A percentile compares a stretch with the other conserved stretches of the same genome.
Conservation (phyloP, 1,139 yeast genomes). For the Hemisphaericaspora lyxosophila region DNA sequence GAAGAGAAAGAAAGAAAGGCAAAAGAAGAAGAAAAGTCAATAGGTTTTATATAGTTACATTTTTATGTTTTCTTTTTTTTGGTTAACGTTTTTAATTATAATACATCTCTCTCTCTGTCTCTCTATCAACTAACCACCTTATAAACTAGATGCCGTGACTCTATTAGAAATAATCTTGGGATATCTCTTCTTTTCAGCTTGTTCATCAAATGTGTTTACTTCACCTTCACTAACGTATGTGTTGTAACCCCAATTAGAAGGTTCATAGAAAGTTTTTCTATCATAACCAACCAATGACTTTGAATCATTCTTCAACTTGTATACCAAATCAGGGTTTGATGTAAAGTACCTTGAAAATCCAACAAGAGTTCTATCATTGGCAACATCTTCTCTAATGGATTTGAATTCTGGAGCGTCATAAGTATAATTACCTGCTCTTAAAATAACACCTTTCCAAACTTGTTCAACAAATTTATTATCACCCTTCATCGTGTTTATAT, state of each 20-base stretch:
- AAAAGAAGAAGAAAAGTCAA: not conserved
- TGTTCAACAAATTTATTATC: constrained; percentile 38
- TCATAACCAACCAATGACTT: constrained; percentile 33
- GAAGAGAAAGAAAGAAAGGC: constrained; percentile 1
- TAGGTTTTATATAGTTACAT: not conserved
- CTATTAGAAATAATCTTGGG: constrained; percentile 11
- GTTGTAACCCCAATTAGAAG: constrained; percentile 27
- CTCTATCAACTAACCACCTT: too few relatives aligned
- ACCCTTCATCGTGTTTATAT: constrained; percentile 12
- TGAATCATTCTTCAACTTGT: constrained; percentile 42
- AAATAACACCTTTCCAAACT: constrained; percentile 49
- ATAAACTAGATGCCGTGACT: constrained; percentile 7
- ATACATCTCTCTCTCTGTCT: not conserved
- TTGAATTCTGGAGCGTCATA: constrained; percentile 25
- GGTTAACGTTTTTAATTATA: too few relatives aligned
- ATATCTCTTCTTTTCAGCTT: constrained; percentile 15
- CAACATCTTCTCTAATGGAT: constrained; percentile 22
- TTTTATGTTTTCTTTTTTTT: too few relatives aligned
- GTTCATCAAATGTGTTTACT: constrained; percentile 16
- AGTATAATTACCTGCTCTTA: constrained; percentile 49
- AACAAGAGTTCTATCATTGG: constrained; percentile 40
- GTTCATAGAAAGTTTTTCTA: constrained; percentile 22
- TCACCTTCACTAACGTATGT: constrained; percentile 17
- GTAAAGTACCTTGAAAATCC: constrained; percentile 49
- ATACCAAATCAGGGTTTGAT: constrained; percentile 54